A percentile compares a stretch with the other conserved stretches of the same genome.
Conservation (phyloP, 2,329 filamentous ascomycete genomes). For the Sphaerulina musiva region DNA sequence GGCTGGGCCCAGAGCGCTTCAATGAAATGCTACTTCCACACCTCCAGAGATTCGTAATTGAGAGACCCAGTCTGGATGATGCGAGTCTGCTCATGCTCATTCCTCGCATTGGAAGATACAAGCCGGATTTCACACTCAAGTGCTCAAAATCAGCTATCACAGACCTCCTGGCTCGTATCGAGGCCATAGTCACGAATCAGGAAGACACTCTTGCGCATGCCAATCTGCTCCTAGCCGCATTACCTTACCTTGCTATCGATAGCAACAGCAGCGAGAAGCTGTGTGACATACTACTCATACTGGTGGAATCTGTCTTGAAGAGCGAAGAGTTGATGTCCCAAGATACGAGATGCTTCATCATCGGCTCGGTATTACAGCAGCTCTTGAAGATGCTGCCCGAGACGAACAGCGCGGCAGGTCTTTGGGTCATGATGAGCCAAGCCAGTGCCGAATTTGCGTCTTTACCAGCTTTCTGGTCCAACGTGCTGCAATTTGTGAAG, state of each 20-base stretch:
- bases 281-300: neutral
- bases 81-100: slow-evolving; percentile 13
- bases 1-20: slow-evolving; percentile 68
- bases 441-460: slow-evolving; percentile 13
- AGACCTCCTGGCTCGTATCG: neutral
- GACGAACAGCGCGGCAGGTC: neutral
- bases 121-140: slow-evolving; percentile 12
- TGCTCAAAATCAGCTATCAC: neutral
- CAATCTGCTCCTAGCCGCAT: slow-evolving; percentile 16
- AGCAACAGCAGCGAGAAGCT: slow-evolving; percentile 6
- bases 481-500: slow-evolving; percentile 22
- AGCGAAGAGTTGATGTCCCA: neutral
- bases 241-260: slow-evolving; percentile 18
- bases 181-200: neutral
- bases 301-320: slow-evolving; percentile 16
- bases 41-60: slow-evolving; percentile 76
- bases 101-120: slow-evolving; percentile 9
- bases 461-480: slow-evolving; percentile 26
- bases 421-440: slow-evolving; percentile 22
- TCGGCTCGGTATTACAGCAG: slow-evolving; percentile 21
- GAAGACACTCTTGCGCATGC: slow-evolving; percentile 7
- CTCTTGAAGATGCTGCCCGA: slow-evolving; percentile 13
- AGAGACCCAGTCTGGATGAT: slow-evolving; percentile 32
- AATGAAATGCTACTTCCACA: slow-evolving; percentile 68
- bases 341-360: slow-evolving; percentile 15